These are phyloP conservation scores for Botrytis galanthina DNA, from an alignment of 2,329 filamentous ascomycete genomes.

Conservation along the genomic window DNA sequence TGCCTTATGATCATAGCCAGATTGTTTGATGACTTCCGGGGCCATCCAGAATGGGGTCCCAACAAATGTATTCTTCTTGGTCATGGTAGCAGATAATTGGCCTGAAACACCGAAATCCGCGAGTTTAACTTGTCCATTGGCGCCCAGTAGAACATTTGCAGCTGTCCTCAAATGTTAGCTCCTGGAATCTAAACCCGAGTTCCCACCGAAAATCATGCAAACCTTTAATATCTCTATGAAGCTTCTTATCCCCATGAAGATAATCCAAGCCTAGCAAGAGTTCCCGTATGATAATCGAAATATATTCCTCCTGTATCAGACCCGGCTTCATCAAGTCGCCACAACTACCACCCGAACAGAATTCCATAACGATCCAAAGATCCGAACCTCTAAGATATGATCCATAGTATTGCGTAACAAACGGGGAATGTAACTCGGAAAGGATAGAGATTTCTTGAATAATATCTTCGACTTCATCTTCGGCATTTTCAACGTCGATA, in stretches of 20 bases:
- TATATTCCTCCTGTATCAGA: conserved; percentile 88
- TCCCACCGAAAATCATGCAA: conserved; percentile 30
- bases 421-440: conserved; percentile 91
- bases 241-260: conserved; percentile 89
- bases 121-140: conserved; percentile 93
- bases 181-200: not conserved
- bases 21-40: conserved; percentile 97
- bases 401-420: conserved; percentile 96
- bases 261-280: conserved; percentile 88
- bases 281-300: conserved; percentile 91
- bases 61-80: conserved; percentile 98
- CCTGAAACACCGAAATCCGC: conserved; percentile 97
- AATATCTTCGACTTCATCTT: conserved; percentile 99
- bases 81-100: conserved; percentile 96
- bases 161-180: conserved; percentile 50
- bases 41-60: conserved; percentile 99
- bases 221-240: conserved; percentile 97
- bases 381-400: conserved; percentile 95
- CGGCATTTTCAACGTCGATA: conserved; percentile 97
- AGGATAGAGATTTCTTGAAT: conserved; percentile 98
- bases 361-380: conserved; percentile 99
- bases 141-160: conserved; percentile 85
- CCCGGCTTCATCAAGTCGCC: conserved; percentile 95
- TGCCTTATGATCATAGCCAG: conserved; percentile 95
- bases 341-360: conserved; percentile 94